Evolutionary conservation across 2,329 filamentous ascomycete genomes (phyloP).

Genomic region (Phialocephala sp.): DNA sequence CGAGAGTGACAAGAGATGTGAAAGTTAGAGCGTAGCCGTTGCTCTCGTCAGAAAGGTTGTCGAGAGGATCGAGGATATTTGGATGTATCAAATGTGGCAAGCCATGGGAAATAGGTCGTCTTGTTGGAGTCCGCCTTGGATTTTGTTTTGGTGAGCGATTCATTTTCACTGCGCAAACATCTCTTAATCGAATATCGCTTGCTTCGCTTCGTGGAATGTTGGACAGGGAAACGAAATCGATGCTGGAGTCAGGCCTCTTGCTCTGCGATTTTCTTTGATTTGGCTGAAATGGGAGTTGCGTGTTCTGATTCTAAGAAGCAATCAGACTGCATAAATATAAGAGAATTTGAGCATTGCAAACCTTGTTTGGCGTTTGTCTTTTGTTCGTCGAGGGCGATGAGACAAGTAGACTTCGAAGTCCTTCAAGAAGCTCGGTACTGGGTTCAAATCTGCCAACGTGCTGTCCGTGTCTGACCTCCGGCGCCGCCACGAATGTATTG

Average conservation of each 20-base stretch:
- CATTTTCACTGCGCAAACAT: not conserved
- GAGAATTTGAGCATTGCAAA: not conserved
- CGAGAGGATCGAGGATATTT: constrained; percentile 16
- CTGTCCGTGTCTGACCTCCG: constrained; percentile 10
- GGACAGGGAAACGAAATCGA: not conserved
- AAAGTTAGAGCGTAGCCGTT: not conserved
- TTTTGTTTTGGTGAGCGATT: not conserved
- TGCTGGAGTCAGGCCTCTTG: not conserved
- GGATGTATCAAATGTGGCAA: not conserved
- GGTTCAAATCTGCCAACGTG: constrained; percentile 15
- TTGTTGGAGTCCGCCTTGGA: not conserved
- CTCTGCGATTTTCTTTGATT: constrained; percentile 2
- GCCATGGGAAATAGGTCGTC: not conserved
- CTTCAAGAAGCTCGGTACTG: constrained; percentile 6
- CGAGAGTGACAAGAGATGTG: constrained; percentile 10
- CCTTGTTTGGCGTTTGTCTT: not conserved
- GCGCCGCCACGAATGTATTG: constrained; percentile 1
- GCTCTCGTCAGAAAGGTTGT: not conserved
- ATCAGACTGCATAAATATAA: not conserved
- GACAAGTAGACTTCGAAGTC: not conserved
- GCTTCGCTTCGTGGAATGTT: not conserved
- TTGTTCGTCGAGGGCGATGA: not conserved
- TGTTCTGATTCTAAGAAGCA: not conserved
- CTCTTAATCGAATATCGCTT: not conserved
- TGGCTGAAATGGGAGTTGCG: constrained; percentile 6